These are phyloP conservation scores for Tephrocybe sp. DNA, from an alignment of 768 basidiomycete species.

Conservation along the genomic window DNA sequence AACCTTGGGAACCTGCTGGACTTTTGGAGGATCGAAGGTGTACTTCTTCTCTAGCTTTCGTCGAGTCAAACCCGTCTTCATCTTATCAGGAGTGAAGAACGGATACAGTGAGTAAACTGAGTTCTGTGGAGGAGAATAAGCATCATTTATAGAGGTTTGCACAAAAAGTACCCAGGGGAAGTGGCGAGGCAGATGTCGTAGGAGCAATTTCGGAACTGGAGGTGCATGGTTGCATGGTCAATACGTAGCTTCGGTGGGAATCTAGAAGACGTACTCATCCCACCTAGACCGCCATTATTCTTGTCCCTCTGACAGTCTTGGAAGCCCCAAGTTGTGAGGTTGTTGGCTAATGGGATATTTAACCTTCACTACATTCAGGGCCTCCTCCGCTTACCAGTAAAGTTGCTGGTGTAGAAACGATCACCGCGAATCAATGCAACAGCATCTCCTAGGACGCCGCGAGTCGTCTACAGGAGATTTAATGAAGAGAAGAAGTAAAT, in stretches of 20 bases:
- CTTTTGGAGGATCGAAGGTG: slow-evolving; percentile 36
- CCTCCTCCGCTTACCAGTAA: slow-evolving; percentile 38
- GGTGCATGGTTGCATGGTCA: not conserved
- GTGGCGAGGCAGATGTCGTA: slow-evolving; percentile 19
- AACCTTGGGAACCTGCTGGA: slow-evolving; percentile 26
- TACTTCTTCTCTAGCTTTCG: slow-evolving; percentile 39
- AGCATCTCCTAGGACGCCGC: slow-evolving; percentile 53
- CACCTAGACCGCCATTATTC: slow-evolving; percentile 27
- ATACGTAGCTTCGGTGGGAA: too few species aligned
- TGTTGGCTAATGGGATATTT: slow-evolving; percentile 28
- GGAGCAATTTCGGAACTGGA: slow-evolving; percentile 16
- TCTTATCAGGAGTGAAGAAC: slow-evolving; percentile 47
- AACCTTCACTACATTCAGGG: not conserved
- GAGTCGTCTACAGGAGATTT: slow-evolving; percentile 31
- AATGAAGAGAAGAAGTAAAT: not conserved
- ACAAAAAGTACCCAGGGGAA: slow-evolving; percentile 15
- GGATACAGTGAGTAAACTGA: slow-evolving; percentile 15
- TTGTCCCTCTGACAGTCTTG: slow-evolving; percentile 42
- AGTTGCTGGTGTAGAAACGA: slow-evolving; percentile 51
- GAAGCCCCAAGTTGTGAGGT: slow-evolving; percentile 53
- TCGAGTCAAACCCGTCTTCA: slow-evolving; percentile 35
- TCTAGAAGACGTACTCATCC: too few species aligned
- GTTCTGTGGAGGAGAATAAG: slow-evolving; percentile 1
- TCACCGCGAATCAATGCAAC: slow-evolving; percentile 54
- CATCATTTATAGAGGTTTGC: not conserved